Evolutionary conservation across 1,284 basidiomycete species (phyloP).

Genomic region (Cystobasidiaceae sp.): DNA sequence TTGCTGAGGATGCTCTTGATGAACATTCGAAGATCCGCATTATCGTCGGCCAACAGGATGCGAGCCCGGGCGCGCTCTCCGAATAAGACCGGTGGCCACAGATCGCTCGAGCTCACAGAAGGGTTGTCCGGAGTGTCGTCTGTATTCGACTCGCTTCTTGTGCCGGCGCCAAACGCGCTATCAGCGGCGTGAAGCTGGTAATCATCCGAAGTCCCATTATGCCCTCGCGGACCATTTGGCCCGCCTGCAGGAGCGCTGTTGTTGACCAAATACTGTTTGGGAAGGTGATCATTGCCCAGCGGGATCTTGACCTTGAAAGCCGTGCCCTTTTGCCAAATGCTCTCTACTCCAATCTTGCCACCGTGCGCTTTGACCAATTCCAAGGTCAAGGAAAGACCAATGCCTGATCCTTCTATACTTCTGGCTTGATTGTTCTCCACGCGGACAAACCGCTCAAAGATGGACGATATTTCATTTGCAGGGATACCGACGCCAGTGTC

Average conservation of each 20-base stretch:
- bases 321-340: slow-evolving; percentile 31
- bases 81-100: slow-evolving; percentile 13
- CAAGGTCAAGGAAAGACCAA: slow-evolving; percentile 45
- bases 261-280: slow-evolving; percentile 25
- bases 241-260: not conserved
- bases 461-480: slow-evolving; percentile 39
- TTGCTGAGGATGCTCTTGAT: slow-evolving; percentile 38
- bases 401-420: slow-evolving; percentile 49
- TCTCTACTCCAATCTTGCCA: slow-evolving; percentile 47
- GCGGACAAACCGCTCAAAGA: slow-evolving; percentile 48
- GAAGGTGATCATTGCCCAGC: slow-evolving; percentile 39
- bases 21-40: slow-evolving; percentile 36
- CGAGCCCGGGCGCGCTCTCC: slow-evolving; percentile 13
- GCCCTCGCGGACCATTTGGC: not conserved
- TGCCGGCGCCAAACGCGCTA: not conserved
- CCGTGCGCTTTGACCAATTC: slow-evolving; percentile 51
- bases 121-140: slow-evolving; percentile 12
- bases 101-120: not conserved
- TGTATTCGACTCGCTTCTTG: slow-evolving; percentile 19
- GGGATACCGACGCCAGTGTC: slow-evolving; percentile 51
- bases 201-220: not conserved
- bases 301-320: slow-evolving; percentile 36
- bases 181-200: slow-evolving; percentile 17
- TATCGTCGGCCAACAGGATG: slow-evolving; percentile 31
- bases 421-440: slow-evolving; percentile 44